Evolutionary conservation across 345 rosid species (phyloP), one percentile per base, ranked within the genome.

Genomic region (Aquilaria malaccensis): DNA sequence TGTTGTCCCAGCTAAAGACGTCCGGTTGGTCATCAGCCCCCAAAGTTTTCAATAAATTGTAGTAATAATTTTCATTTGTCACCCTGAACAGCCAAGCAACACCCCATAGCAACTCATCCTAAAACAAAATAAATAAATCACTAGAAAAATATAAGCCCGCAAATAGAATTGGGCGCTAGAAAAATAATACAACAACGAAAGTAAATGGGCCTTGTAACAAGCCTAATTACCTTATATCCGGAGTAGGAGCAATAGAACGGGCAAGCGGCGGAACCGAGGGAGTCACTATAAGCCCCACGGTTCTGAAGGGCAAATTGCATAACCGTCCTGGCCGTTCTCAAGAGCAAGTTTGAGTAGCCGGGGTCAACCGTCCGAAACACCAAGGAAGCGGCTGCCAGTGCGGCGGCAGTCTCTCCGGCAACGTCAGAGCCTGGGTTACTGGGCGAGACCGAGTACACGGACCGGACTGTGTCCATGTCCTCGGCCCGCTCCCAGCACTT

Each of bases 401-500:
- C 95, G 0, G 98, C 98, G 0, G 98, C 95, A 0, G 86, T 92
- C 73, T 92, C 96, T 0, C 79, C 98, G 0, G 98, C 98, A 0
- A 92, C 93, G 10, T 92, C 98, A 0, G 98, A 92, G n/a, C 98
- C 96, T 0, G 96, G 96, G 66, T 74, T 87, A 47, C 81, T 76
- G 0, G 93, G n/a, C 1, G 96, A 89, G 9, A 92, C 91, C 0
- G 76, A 83, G 75, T 83, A 92, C 33, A 87, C 84, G 0, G 87
- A 59, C 7, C 98, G 81, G 32, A 66, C 76, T 0, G 98, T 89
- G 78, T 85, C 95, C 98, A 92, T 92, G 70, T 92, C 98, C 70
- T 92, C 98, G 0, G 98, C 96, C 30, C 98, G 59, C 72, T 92
- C 95, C 98, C 96, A 92, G 68, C 98, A 92, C 66, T 81, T 84